Evolutionary conservation across 2,329 filamentous ascomycete species (phyloP).

Genomic region (Colletotrichum karsti): DNA sequence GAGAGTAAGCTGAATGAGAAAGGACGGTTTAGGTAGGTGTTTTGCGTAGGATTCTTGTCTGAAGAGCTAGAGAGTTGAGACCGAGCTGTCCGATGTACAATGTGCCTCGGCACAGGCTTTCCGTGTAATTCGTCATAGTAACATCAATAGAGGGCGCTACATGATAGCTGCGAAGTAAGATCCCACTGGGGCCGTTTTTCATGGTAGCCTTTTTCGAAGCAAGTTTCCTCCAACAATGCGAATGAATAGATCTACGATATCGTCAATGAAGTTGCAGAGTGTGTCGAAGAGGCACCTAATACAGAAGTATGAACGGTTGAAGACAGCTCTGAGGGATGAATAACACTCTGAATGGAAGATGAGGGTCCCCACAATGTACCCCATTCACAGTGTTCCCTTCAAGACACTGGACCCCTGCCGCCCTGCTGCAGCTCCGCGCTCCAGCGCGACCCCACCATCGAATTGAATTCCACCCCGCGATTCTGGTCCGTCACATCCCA

Average conservation of each 20-base stretch:
- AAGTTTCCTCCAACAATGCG: too few relatives aligned
- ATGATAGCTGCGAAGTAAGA: neutral
- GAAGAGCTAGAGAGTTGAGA: neutral
- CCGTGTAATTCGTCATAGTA: neutral
- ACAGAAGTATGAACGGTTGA: neutral
- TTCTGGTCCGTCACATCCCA: neutral
- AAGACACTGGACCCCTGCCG: neutral
- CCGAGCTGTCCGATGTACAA: neutral
- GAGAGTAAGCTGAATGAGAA: too few relatives aligned
- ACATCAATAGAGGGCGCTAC: neutral
- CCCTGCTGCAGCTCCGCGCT: neutral
- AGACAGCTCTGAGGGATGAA: too few relatives aligned
- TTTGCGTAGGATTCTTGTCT: neutral
- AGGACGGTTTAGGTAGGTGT: too few relatives aligned
- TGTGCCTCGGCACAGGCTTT: constrained; percentile 15
- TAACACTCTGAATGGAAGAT: too few relatives aligned
- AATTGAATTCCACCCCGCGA: constrained; percentile 13
- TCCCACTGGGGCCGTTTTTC: neutral
- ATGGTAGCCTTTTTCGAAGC: too few relatives aligned
- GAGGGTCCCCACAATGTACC: too few relatives aligned
- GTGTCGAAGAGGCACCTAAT: neutral
- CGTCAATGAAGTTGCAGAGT: neutral
- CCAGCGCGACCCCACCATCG: constrained; percentile 21
- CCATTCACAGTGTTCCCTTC: neutral
- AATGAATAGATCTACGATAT: too few relatives aligned